Evolutionary conservation across 2,329 filamentous ascomycete genomes (phyloP), one percentile per base, ranked within the genome.

Genomic region (Microcyclosporella mali): DNA sequence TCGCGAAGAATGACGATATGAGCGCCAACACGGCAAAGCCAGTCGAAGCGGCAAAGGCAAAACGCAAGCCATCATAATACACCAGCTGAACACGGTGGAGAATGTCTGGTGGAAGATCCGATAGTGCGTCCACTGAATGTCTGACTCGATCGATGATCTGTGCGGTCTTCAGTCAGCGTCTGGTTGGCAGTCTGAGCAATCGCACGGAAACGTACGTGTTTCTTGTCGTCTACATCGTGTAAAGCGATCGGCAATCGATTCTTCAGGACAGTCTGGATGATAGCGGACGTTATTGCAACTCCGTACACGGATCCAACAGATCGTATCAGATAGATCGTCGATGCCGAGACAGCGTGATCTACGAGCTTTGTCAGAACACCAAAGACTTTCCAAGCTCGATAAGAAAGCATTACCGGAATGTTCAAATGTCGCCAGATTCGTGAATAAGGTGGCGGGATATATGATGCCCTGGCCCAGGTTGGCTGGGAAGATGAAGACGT

Each of bases 251-350:
- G 72, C 18, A 83, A 67, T 47, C 70, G 68, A 52, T 70, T 63
- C 52, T 69, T 76, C 50, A 83, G 68, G 42, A 74, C 76, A 43
- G 77, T 82, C 61, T 83, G 79, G 27, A 81, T 69, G 33, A 83
- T 78, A 6, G 78, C 72, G 7, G 78, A 79, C 0, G 77, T 77
- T 28, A 78, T 66, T 1, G 79, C 78, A 1, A 83, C 79, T 8
- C 79, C 79, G 72, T 77, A 82, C 12, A 83, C 78, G 0, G 73
- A 76, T 2, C 79, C 79, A 2, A 83, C 63, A 0, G 78, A 82
- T 18, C 79, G 73, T 33, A 83, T 72, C 15, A 83, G 69, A 56
- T 83, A 83, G 6, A 81, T 74, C 0, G 75, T 80, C 1, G 78
- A 82, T 2, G 78, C 72, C 0, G 74, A 76, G 1, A 82, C 78